These are phyloP conservation scores for Lachancea thermotolerans DNA, from an alignment of 805 yeast species.

Conservation along the genomic window DNA sequence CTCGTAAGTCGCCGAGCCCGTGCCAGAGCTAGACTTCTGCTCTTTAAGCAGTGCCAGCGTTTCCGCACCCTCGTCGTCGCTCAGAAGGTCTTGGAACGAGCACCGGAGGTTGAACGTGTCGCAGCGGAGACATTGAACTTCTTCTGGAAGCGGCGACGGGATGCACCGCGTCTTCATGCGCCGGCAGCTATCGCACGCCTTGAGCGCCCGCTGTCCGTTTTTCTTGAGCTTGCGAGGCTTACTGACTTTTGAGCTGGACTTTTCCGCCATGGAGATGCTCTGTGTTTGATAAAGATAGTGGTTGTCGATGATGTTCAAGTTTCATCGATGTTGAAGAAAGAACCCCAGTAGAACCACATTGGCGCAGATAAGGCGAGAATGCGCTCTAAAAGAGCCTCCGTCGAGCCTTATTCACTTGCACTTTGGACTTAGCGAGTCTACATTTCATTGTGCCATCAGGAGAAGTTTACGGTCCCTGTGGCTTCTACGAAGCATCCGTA, in stretches of 20 bases:
- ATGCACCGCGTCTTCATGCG: conserved; percentile 57
- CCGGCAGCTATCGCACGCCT: conserved; percentile 51
- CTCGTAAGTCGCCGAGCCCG: conserved; percentile 1
- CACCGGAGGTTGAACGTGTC: conserved; percentile 45
- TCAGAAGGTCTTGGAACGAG: conserved; percentile 37
- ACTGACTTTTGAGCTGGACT: neutral
- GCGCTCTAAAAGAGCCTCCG: no score
- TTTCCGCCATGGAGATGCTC: neutral
- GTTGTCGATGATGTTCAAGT: no score
- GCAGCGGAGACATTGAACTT: conserved; percentile 52
- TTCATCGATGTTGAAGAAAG: no score
- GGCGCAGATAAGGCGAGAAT: no score
- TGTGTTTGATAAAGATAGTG: no score
- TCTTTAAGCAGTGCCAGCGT: neutral
- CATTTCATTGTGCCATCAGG: no score
- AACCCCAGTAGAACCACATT: no score
- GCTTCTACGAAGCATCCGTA: no score
- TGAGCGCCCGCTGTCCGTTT: conserved; percentile 35
- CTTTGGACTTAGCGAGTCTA: no score
- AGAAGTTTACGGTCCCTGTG: no score
- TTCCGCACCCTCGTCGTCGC: conserved; percentile 1
- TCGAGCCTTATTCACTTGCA: no score
- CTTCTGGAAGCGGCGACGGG: conserved; percentile 38
- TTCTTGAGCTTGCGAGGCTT: conserved; percentile 9
- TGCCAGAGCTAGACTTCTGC: neutral